Percentiles rank a stretch among this genome's conserved stretches.
Evolutionary conservation across 305 asterid genomes (phyloP).

Genomic region (Fraxinus nigra): DNA sequence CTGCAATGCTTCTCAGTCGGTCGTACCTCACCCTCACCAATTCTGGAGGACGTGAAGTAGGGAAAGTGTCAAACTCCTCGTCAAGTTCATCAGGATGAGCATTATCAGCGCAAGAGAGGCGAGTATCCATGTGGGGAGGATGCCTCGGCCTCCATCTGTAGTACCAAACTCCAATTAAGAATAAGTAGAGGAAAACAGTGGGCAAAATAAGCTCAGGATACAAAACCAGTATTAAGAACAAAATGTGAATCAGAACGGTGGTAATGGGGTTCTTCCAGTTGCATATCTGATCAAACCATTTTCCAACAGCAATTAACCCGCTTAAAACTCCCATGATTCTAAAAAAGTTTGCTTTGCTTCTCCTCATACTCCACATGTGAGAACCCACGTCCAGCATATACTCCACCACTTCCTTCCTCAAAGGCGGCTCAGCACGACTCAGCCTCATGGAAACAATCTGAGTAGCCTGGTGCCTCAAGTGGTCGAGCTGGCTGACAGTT

Average conservation of each 20-base stretch:
- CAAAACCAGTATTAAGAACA: conserved; percentile 58
- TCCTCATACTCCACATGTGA: conserved; percentile 82
- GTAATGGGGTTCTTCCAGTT: conserved; percentile 70
- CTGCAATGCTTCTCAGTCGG: conserved; percentile 72
- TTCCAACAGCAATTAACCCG: conserved; percentile 52
- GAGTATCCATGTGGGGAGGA: conserved; percentile 78
- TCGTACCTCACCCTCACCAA: conserved; percentile 66
- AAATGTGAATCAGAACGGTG: conserved; percentile 55
- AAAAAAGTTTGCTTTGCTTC: conserved; percentile 71
- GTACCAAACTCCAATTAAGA: conserved; percentile 64
- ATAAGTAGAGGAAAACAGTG: conserved; percentile 59
- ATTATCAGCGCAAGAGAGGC: conserved; percentile 58
- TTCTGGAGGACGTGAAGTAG: conserved; percentile 57
- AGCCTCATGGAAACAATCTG: conserved; percentile 58
- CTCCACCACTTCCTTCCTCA: conserved; percentile 72
- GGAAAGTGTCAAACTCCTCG: conserved; percentile 68
- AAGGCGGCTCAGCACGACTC: conserved; percentile 70
- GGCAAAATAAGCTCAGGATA: conserved; percentile 67
- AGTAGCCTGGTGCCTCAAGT: conserved; percentile 68
- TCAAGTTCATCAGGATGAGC: conserved; percentile 64
- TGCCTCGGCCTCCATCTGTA: conserved; percentile 68
- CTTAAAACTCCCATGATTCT: conserved; percentile 60
- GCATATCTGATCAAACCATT: conserved; percentile 73
- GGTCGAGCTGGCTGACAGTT: conserved; percentile 60
- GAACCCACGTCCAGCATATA: conserved; percentile 72